phyloP scores from a whole-genome alignment of 768 basidiomycete species.

The Lentinus brumalis region DNA sequence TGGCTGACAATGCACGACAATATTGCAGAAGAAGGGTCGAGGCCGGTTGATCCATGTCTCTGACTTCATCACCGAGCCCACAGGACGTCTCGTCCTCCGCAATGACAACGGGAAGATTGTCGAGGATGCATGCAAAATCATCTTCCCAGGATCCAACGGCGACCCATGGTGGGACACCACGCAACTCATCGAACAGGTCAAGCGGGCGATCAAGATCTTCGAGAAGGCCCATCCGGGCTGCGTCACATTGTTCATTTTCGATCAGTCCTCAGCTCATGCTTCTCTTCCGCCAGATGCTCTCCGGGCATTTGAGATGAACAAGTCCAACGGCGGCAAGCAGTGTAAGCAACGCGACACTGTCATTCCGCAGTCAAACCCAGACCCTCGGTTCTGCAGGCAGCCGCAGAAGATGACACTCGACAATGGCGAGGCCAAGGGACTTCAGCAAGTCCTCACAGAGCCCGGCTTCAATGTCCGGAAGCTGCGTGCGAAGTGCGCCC shows the following conservation, averaged over 20 bases:
- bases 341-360: slow-evolving; percentile 23
- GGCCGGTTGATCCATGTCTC: slow-evolving; percentile 43
- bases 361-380: slow-evolving; percentile 41
- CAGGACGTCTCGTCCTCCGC: slow-evolving; percentile 32
- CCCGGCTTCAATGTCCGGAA: slow-evolving; percentile 38
- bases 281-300: slow-evolving; percentile 26
- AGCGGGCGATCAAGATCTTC: slow-evolving; percentile 38
- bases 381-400: slow-evolving; percentile 26
- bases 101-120: slow-evolving; percentile 17
- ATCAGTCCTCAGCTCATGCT: slow-evolving; percentile 45
- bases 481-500: slow-evolving; percentile 37
- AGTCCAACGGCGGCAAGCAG: slow-evolving; percentile 7
- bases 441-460: slow-evolving; percentile 39
- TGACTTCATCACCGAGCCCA: slow-evolving; percentile 40
- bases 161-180: slow-evolving; percentile 39
- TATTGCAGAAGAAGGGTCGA: slow-evolving; percentile 32
- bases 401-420: slow-evolving; percentile 39
- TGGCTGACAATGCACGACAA: slow-evolving; percentile 1
- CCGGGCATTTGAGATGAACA: slow-evolving; percentile 31
- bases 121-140: slow-evolving; percentile 37
- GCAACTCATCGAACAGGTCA: slow-evolving; percentile 38
- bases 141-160: slow-evolving; percentile 20
- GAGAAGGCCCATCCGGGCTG: slow-evolving; percentile 37
- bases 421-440: slow-evolving; percentile 29
- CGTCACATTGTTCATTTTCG: slow-evolving; percentile 40